A percentile compares a stretch with the other conserved stretches of the same genome.
Conservation (phyloP, 169 alveolate species). For the Condylostoma magnum region DNA sequence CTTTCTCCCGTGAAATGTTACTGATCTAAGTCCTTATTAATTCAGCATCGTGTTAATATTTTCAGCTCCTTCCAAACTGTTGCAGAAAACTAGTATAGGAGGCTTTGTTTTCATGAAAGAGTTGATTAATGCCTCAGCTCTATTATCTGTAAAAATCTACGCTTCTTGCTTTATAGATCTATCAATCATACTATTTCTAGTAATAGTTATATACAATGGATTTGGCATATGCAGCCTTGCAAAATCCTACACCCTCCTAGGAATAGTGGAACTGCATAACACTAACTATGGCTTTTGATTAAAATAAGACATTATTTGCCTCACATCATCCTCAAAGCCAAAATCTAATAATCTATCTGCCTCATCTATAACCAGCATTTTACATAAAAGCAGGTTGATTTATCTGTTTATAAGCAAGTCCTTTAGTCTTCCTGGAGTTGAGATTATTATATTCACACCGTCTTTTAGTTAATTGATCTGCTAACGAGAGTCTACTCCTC, state of each 20-base stretch:
- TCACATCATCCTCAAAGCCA: constrained; percentile 96
- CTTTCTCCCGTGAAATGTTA: constrained; percentile 65
- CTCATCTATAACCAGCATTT: constrained; percentile 94
- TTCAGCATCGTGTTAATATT: constrained; percentile 90
- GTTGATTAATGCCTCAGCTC: constrained; percentile 81
- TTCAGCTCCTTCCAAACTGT: constrained; percentile 93
- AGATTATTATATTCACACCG: constrained; percentile 95
- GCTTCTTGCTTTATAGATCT: background rate
- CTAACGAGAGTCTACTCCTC: constrained; percentile 40
- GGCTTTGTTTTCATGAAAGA: constrained; percentile 95
- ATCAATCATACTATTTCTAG: constrained; percentile 48
- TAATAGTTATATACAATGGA: constrained; percentile 92
- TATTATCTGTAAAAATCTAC: background rate
- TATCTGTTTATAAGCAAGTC: constrained; percentile 88
- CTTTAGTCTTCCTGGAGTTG: constrained; percentile 97
- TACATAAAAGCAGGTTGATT: constrained; percentile 86
- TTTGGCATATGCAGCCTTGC: constrained; percentile 90
- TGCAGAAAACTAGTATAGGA: constrained; percentile 94
- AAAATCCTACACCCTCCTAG: constrained; percentile 94
- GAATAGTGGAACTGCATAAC: constrained; percentile 97
- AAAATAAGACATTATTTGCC: constrained; percentile 88
- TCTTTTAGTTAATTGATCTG: constrained; percentile 44
- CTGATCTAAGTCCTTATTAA: constrained; percentile 39
- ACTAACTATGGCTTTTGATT: constrained; percentile 91
- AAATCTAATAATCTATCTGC: constrained; percentile 96